phyloP scores from a whole-genome alignment of 805 yeast species.

The Candida ponderosae region DNA sequence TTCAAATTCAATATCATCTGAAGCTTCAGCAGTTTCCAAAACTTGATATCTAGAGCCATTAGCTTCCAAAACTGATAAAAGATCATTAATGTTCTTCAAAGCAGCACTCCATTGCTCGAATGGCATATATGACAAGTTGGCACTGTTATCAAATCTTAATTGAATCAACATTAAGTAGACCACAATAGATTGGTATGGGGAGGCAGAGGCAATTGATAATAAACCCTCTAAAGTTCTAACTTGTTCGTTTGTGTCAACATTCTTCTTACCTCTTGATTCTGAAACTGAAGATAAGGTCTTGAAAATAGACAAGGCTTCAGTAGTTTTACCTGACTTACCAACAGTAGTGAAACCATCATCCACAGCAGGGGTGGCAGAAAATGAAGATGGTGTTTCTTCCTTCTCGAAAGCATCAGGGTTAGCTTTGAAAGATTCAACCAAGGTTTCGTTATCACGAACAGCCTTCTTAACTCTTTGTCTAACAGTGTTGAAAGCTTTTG shows the following conservation, averaged over 20 bases:
- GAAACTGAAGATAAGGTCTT: slow-evolving; percentile 63
- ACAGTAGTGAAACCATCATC: slow-evolving; percentile 24
- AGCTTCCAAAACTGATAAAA: slow-evolving; percentile 64
- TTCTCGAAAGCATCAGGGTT: slow-evolving; percentile 70
- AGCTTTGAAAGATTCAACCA: slow-evolving; percentile 51
- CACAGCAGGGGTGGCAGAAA: slow-evolving; percentile 20
- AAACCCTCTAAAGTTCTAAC: slow-evolving; percentile 61
- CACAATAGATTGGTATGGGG: slow-evolving; percentile 70
- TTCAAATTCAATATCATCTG: slow-evolving; percentile 69
- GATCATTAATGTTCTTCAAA: slow-evolving; percentile 49
- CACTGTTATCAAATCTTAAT: slow-evolving; percentile 74
- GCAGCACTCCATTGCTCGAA: slow-evolving; percentile 72
- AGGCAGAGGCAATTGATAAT: slow-evolving; percentile 34
- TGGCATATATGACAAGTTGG: slow-evolving; percentile 67
- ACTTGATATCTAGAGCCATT: slow-evolving; percentile 55
- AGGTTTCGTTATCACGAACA: slow-evolving; percentile 56
- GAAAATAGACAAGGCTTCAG: slow-evolving; percentile 39
- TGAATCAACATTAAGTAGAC: slow-evolving; percentile 79
- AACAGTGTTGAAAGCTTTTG: slow-evolving; percentile 80
- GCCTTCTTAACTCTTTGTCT: slow-evolving; percentile 85
- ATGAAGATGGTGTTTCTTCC: slow-evolving; percentile 30
- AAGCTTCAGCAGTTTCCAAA: slow-evolving; percentile 60
- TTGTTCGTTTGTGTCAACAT: slow-evolving; percentile 78
- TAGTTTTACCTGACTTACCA: slow-evolving; percentile 22
- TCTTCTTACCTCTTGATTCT: slow-evolving; percentile 94